Evolutionary conservation across 192 early-diverging fungal species (phyloP).

Genomic region (Jimgerdemannia flammicorona): DNA sequence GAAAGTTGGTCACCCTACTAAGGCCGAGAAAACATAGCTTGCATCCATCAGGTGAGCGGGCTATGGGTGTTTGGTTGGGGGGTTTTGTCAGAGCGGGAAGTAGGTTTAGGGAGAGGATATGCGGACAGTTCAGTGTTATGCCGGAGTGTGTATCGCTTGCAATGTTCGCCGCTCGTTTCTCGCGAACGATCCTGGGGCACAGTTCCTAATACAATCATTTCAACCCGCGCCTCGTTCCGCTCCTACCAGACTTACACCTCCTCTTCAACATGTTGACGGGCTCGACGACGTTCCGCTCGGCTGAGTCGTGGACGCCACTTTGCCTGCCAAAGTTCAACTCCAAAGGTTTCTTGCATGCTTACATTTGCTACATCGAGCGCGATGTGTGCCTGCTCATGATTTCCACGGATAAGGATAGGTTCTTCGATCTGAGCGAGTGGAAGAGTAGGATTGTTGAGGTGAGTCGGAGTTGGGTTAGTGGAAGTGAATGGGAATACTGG

Average conservation of each 20-base stretch:
- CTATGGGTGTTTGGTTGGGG: neutral
- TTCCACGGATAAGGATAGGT: slow-evolving; percentile 78
- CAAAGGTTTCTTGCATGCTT: slow-evolving; percentile 83
- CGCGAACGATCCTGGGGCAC: no score
- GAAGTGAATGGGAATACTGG: neutral
- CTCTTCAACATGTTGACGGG: slow-evolving; percentile 79
- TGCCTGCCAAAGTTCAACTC: slow-evolving; percentile 92
- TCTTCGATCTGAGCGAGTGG: slow-evolving; percentile 72
- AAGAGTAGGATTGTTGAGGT: slow-evolving; percentile 63
- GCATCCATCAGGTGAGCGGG: slow-evolving; percentile 58
- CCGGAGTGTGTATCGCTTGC: no score
- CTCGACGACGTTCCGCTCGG: slow-evolving; percentile 67
- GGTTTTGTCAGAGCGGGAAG: no score
- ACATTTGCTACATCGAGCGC: slow-evolving; percentile 74
- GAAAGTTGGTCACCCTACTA: slow-evolving; percentile 70
- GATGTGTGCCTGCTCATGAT: slow-evolving; percentile 74
- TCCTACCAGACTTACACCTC: slow-evolving; percentile 62
- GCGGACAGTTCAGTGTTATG: no score
- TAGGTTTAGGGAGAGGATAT: no score
- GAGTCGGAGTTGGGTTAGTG: neutral
- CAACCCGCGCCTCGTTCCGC: no score
- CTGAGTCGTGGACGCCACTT: slow-evolving; percentile 92
- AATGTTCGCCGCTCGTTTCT: no score
- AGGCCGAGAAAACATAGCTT: slow-evolving; percentile 74
- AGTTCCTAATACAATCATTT: no score